A percentile compares a stretch with the other conserved stretches of the same genome.
Evolutionary conservation across 1,284 basidiomycete genomes (phyloP).

Genomic region (Apiotrichum domesticum): DNA sequence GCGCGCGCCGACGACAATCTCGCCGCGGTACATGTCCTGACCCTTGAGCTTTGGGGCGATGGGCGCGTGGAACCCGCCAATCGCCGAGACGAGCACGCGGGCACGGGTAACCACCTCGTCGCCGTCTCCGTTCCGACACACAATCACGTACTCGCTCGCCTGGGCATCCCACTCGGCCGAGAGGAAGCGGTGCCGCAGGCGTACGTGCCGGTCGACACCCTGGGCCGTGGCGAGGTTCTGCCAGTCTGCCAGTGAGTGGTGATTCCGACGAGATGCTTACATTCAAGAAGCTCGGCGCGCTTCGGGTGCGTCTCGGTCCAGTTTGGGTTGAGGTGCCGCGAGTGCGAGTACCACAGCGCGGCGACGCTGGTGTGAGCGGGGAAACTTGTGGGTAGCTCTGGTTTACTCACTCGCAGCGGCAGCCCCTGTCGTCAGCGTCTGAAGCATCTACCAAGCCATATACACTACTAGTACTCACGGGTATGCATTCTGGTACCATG

Average conservation of each 20-base stretch:
- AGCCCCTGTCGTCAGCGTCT: conserved; percentile 8
- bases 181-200: neutral
- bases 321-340: conserved; percentile 4
- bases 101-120: conserved; percentile 1
- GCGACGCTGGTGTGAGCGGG: neutral
- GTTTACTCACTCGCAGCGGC: conserved; percentile 1
- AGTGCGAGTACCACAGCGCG: conserved; percentile 6
- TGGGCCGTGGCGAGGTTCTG: conserved; percentile 3
- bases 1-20: conserved; percentile 16
- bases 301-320: conserved; percentile 5
- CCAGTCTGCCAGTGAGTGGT: neutral
- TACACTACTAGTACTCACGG: neutral
- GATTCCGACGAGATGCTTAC: neutral
- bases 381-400: neutral
- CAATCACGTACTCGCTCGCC: neutral
- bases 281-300: conserved; percentile 1
- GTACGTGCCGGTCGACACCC: neutral
- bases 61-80: conserved; percentile 26
- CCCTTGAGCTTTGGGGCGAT: conserved; percentile 17
- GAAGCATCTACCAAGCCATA: no score
- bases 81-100: conserved; percentile 22
- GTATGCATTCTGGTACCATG: conserved; percentile 4
- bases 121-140: neutral
- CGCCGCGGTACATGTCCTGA: conserved; percentile 20
- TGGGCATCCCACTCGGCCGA: neutral